Evolutionary conservation across 257 asterid species (phyloP), one percentile per base, ranked within the genome.

Genomic region (Salvia splendens): DNA sequence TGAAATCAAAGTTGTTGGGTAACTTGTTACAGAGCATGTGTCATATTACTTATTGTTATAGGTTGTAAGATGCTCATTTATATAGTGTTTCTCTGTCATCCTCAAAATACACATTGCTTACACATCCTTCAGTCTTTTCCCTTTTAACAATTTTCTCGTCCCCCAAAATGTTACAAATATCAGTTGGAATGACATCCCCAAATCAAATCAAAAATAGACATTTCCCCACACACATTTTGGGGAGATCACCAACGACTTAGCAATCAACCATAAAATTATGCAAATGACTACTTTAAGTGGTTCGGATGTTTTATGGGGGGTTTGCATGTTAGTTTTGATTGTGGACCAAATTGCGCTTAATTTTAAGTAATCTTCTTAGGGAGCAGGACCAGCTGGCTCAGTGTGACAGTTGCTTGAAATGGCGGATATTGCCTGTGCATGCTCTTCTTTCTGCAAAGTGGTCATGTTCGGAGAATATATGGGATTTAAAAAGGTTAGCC

Each of bases 351-450:
- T 7, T 30, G 9, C 57, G 38, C 75, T 71, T 36, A 76, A 55
- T 35, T 45, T 60, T 48, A 35, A 30, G 1, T 20, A 20, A 20
- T 77, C 53, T 75, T 63, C 75, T 62, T 87, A 93, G 99, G 68
- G 87, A 85, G 58, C 88, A 85, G 70, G 96, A 85, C 50, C 99
- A 93, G 79, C 80, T 92, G 86, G 94, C 84, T 51, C 92, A 88
- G 73, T 93, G 99, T 52, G 95, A 93, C 67, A 73, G 64, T 74
- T 93, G 99, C 85, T 73, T 78, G 12, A 93, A 88, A 79, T 90
- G 99, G 99, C 89, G 99, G 64, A 84, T 82, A 60, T 74, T 93
- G 83, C 99, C 99, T 3, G 58, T 73, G 46, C 41, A 84, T 75
- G 85, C 87, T 68, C 89, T 90, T 80, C 90, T 93, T 65, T 77